Evolutionary conservation across 768 basidiomycete genomes (phyloP).

Genomic region (Phylloporus rhodoxanthus): DNA sequence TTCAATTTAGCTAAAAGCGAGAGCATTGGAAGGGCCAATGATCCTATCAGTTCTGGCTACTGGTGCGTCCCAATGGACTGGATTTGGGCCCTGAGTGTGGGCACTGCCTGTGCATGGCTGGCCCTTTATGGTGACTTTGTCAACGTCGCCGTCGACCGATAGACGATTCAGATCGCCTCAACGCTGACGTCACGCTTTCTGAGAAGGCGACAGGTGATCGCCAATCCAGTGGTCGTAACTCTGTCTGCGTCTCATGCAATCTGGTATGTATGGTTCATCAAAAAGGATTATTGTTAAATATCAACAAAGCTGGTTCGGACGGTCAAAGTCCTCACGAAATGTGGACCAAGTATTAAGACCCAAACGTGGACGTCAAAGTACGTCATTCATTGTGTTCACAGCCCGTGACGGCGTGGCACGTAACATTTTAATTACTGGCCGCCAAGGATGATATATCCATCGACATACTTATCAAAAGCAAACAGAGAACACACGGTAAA

Average conservation of each 20-base stretch:
- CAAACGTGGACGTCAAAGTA: neutral
- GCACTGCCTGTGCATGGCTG: neutral
- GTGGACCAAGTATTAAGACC: too few relatives aligned
- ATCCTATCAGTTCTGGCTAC: neutral
- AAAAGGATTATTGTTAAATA: neutral
- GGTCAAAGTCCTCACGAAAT: neutral
- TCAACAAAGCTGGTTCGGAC: neutral
- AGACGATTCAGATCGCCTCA: neutral
- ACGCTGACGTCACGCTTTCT: neutral
- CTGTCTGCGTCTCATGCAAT: neutral
- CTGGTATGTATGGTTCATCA: neutral
- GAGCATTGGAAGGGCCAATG: neutral
- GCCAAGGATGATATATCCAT: neutral
- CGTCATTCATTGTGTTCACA: neutral
- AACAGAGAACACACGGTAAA: neutral
- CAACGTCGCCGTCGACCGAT: neutral
- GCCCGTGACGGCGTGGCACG: too few relatives aligned
- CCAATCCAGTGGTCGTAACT: neutral
- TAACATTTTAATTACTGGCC: neutral
- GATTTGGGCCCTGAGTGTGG: neutral
- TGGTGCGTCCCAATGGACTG: neutral
- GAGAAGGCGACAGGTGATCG: neutral
- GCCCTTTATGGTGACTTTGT: neutral
- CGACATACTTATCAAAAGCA: neutral
- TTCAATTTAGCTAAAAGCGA: constrained; percentile 12